A percentile compares a stretch with the other conserved stretches of the same genome.
Evolutionary conservation across 129 eudicot species (phyloP).

Genomic region (Chrysanthemum seticuspe): DNA sequence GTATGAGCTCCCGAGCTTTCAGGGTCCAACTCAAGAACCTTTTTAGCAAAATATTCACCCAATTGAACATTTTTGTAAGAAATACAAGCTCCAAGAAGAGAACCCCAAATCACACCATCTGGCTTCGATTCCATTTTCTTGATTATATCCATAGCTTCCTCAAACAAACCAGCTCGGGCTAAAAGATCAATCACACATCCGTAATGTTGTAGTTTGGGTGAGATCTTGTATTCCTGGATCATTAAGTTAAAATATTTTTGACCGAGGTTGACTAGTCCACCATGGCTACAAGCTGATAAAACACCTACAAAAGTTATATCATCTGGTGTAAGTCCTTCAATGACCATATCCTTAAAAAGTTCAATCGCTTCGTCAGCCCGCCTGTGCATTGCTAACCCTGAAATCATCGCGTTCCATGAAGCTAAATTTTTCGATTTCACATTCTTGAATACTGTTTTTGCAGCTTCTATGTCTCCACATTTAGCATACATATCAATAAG

Average conservation of each 20-base stretch:
- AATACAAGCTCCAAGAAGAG: not conserved
- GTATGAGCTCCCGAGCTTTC: constrained; percentile 47
- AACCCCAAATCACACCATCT: constrained; percentile 53
- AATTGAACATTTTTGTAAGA: constrained; percentile 32
- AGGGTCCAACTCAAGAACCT: constrained; percentile 29
- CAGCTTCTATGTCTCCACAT: too few species aligned
- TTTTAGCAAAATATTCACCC: constrained; percentile 44
- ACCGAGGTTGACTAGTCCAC: constrained; percentile 48
- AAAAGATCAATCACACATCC: constrained; percentile 48
- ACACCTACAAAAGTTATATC: constrained; percentile 31
- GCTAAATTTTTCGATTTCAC: too few species aligned
- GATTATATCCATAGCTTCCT: constrained; percentile 40
- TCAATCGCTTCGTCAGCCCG: constrained; percentile 35
- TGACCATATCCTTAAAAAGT: constrained; percentile 38
- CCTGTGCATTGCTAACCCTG: constrained; percentile 53
- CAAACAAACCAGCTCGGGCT: constrained; percentile 41
- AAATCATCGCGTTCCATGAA: constrained; percentile 54
- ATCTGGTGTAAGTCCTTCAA: constrained; percentile 43
- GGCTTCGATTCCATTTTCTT: constrained; percentile 46
- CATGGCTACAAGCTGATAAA: constrained; percentile 36
- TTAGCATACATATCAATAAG: too few species aligned
- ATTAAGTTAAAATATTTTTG: constrained; percentile 36
- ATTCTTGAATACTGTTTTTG: too few species aligned
- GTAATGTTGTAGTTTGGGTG: constrained; percentile 49
- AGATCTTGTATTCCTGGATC: constrained; percentile 21